Base-by-base conservation (phyloP, 1,284 basidiomycete species). In the Papiliotrema flavescens region DNA sequence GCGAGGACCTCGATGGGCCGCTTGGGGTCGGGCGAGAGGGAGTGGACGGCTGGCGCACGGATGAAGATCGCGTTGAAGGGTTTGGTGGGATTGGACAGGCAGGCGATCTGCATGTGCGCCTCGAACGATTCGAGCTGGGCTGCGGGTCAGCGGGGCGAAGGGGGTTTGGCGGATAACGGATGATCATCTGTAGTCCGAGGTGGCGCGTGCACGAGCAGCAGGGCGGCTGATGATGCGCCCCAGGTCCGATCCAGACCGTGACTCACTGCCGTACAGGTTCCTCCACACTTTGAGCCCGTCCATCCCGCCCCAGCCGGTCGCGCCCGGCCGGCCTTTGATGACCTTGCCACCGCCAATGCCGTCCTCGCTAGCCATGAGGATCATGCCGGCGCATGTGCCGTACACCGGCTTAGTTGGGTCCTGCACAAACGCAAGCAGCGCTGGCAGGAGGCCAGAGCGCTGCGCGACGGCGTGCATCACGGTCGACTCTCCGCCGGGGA, bases 381-480 rank as follows among this genome's bases (percentile, higher is more conserved):
- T 98, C 62, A 95, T 94, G 19, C 95, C 95, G 0, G 95, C 95
- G 74, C 95, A 98, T 0, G 94, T 98, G 2, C 95, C 95, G 90
- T 92, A 98, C 0, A 94, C 84, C 0, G 90, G 86, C 65, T 86
- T 89, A 0, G 71, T 44, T 1, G 74, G 70, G 57, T 80, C 67
- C 77, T 80, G 51, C 80, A 78, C 76, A 86, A 81, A 97, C 41
- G 82, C 81, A 40, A 83, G 81, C 5, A 98, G 80, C 1, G 90
- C 90, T 24, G 89, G 85, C 13, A 92, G 75, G 42, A 98, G 80
- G 0, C 89, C 89, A 0, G 86, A 84, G 1, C 84, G 83, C 2
- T 90, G 88, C 1, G 97, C 82, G 26, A 97, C 80, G 1, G 89
- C 65, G 13, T 69, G 88, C 60, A 98, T 98, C 1, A 93, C 92